Base-by-base conservation (phyloP, 495 filamentous ascomycete species). In the Oidiodendron maius region DNA sequence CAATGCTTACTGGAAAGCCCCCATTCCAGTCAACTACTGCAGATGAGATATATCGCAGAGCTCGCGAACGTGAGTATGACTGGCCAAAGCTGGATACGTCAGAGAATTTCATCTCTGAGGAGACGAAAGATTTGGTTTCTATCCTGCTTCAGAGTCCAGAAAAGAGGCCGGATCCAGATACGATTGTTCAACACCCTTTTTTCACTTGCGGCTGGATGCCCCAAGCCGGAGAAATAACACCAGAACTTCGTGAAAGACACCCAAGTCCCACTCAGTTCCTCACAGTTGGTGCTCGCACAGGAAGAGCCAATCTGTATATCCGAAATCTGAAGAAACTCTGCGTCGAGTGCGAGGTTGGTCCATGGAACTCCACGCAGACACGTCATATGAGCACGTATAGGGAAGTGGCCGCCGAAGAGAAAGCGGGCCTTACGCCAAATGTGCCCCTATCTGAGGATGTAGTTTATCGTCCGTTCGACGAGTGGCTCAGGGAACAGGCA, bases 1-100 rank as follows among this genome's bases (percentile, higher is more conserved):
- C 89, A 3, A 89, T 95, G 87, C 77, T 95, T 30, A 86, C 85
- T 12, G 89, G 89, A n/a, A 88, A 84, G 47, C 86, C 88, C 1
- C 89, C 89, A 1, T 94, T 95, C 55, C 89, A 93, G 64, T 89
- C 88, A 4, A 83, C 83, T 28, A 90, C 87, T 0, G 82, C 87
- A 35, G 84, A 91, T 55, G 86, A 90, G 57, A 93, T 95, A 21
- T 94, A 95, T 62, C 79, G 80, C 30, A 82, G 83, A 55, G 84
- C 86, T 1, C 74, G 76, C 59, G 80, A 79, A 49, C 62, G 84
- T 40, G 78, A 82, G 32, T 91, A 90, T 51, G 81, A 84, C 49
- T 91, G 87, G 87, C 86, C 86, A 3, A 76, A 80, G 35, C 50
- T 68, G 3, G 67, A 72, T 22, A 65, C 53, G 6, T 66, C 69